These are phyloP conservation scores for Candida coquimbonensis DNA, from an alignment of 805 yeast species.

Conservation along the genomic window DNA sequence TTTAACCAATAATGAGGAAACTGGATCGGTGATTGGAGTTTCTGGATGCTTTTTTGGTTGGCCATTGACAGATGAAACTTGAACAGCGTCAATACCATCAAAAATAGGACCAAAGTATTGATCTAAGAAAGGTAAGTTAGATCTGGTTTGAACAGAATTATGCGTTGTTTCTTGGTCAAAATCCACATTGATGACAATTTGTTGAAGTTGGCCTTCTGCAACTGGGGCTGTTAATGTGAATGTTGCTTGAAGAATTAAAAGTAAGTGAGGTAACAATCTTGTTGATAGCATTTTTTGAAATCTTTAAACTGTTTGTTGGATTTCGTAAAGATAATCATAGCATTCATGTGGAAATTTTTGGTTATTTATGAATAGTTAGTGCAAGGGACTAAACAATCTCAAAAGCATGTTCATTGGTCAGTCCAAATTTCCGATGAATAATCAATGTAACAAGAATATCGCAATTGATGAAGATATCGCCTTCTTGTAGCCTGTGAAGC, in stretches of 20 bases:
- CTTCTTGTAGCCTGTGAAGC: too few relatives aligned
- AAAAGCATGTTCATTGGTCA: not conserved
- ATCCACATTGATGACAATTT: slow-evolving; percentile 20
- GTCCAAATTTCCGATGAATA: not conserved
- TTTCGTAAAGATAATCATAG: not conserved
- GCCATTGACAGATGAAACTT: slow-evolving; percentile 17
- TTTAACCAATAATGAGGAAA: slow-evolving; percentile 25
- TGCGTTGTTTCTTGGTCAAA: not conserved
- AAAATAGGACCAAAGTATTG: slow-evolving; percentile 29
- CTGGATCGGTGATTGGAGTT: slow-evolving; percentile 23
- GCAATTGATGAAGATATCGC: too few relatives aligned
- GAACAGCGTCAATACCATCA: slow-evolving; percentile 22
- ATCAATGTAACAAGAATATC: too few relatives aligned
- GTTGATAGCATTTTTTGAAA: slow-evolving; percentile 15
- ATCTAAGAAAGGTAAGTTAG: slow-evolving; percentile 27
- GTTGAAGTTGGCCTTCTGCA: slow-evolving; percentile 18
- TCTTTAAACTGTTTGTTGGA: not conserved
- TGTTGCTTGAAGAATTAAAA: slow-evolving; percentile 7
- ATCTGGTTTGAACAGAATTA: slow-evolving; percentile 2
- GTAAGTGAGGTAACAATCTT: slow-evolving; percentile 10
- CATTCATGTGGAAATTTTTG: not conserved
- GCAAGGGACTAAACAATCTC: not conserved
- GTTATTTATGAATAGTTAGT: not conserved
- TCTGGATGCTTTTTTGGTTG: slow-evolving; percentile 22
- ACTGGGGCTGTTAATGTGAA: slow-evolving; percentile 16